Percentiles rank a stretch among this genome's conserved stretches.
Conservation (phyloP, 768 basidiomycete genomes). For the Leccinum uliginosum region DNA sequence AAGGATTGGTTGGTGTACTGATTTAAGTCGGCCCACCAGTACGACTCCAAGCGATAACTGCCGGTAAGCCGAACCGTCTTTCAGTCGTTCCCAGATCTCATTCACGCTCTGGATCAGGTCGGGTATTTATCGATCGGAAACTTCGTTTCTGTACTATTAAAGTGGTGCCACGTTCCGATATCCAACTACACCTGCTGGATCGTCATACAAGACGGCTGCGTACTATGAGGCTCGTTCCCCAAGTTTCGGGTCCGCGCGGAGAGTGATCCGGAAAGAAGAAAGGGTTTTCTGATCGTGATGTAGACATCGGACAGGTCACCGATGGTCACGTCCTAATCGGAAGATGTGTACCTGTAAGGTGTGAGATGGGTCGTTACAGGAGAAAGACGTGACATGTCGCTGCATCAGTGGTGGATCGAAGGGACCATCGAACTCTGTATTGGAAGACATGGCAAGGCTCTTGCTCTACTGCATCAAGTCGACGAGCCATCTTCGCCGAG, state of each 20-base stretch:
- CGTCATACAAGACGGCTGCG: background rate
- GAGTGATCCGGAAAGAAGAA: background rate
- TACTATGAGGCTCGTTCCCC: background rate
- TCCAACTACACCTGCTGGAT: background rate
- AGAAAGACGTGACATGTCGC: background rate
- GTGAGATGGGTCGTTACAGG: background rate
- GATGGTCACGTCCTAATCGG: too few species aligned
- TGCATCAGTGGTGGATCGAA: background rate
- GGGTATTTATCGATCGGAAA: background rate
- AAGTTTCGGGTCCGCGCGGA: background rate
- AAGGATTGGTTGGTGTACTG: constrained; percentile 35
- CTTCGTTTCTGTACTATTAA: background rate
- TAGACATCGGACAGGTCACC: background rate
- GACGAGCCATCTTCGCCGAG: too few species aligned
- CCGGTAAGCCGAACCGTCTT: background rate
- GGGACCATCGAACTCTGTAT: too few species aligned
- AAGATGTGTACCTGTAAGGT: background rate
- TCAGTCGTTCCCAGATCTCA: background rate
- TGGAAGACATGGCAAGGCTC: too few species aligned
- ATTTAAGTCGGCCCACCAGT: background rate
- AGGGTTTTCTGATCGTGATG: background rate
- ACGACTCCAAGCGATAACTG: too few species aligned
- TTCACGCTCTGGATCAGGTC: background rate
- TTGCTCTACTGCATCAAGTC: too few species aligned
- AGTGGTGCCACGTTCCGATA: too few species aligned